Conservation (phyloP, 148 eudicot genomes). For the Gaultheria prostrata region DNA sequence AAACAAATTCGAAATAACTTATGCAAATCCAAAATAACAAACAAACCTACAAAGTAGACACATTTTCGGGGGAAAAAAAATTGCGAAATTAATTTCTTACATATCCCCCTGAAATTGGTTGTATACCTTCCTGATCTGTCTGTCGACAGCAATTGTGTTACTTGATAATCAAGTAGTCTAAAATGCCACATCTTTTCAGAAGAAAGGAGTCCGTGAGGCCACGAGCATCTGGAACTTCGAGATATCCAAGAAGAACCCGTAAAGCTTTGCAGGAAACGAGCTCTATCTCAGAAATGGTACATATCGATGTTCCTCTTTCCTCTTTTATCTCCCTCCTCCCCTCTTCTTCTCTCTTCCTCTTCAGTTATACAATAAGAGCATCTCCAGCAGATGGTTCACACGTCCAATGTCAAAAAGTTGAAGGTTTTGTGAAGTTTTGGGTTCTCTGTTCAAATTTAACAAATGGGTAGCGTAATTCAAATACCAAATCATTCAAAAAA, state of each 20-base stretch:
- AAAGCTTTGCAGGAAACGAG: conserved; percentile 50
- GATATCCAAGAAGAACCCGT: conserved; percentile 40
- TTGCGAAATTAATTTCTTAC: not conserved
- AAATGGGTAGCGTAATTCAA: not conserved
- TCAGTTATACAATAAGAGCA: not conserved
- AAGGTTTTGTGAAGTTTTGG: not conserved
- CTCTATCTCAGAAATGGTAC: conserved; percentile 48
- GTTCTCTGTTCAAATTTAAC: not conserved
- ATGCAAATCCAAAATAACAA: too few relatives aligned
- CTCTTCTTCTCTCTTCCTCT: conserved; percentile 17
- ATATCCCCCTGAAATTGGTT: not conserved
- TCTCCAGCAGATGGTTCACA: not conserved
- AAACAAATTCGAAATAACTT: too few relatives aligned
- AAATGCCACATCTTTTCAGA: conserved; percentile 33
- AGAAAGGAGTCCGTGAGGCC: conserved; percentile 32
- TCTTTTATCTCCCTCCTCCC: not conserved
- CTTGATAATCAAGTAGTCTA: not conserved
- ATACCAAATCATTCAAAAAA: not conserved
- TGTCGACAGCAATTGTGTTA: not conserved
- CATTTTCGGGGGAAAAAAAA: not conserved
- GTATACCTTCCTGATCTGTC: not conserved
- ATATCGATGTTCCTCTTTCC: conserved; percentile 34
- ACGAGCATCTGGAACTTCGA: conserved; percentile 47
- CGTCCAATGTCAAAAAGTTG: not conserved
- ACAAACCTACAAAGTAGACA: too few relatives aligned